These are phyloP conservation scores for Piper longum DNA, from an alignment of 164 flowering plant genomes.

Conservation along the genomic window DNA sequence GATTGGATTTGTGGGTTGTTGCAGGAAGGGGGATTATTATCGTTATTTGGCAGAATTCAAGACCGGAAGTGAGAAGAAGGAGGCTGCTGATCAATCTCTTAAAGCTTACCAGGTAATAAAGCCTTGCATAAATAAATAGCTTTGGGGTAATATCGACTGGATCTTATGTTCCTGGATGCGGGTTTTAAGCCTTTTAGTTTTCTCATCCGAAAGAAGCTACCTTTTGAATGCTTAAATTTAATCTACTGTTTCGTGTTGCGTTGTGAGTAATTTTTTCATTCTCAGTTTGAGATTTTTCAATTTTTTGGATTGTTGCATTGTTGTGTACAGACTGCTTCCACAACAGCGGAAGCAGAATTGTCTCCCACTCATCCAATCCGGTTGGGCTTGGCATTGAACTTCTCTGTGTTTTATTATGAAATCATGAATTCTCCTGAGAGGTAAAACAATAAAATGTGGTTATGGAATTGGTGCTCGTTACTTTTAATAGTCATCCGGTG, in stretches of 20 bases:
- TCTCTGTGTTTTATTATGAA: slow-evolving; percentile 12
- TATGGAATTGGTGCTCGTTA: not conserved
- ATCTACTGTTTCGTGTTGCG: not conserved
- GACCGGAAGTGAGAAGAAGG: slow-evolving; percentile 21
- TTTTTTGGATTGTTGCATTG: not conserved
- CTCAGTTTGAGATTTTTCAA: not conserved
- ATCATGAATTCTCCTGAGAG: slow-evolving; percentile 22
- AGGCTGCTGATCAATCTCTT: slow-evolving; percentile 40
- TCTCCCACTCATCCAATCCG: slow-evolving; percentile 86
- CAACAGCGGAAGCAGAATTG: slow-evolving; percentile 55
- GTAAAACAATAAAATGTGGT: slow-evolving; percentile 12
- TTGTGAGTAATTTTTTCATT: not conserved
- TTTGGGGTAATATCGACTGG: too few relatives aligned
- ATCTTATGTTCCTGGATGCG: too few relatives aligned
- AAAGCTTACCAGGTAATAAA: slow-evolving; percentile 35
- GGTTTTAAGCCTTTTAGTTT: too few relatives aligned
- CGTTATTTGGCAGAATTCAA: slow-evolving; percentile 25
- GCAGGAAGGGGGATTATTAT: slow-evolving; percentile 56
- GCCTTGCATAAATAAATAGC: too few relatives aligned
- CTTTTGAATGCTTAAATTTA: not conserved
- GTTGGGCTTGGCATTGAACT: slow-evolving; percentile 78
- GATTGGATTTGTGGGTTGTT: not conserved
- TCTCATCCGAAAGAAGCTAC: not conserved
- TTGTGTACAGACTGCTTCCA: slow-evolving; percentile 47
- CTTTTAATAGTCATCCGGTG: not conserved